Conservation (phyloP, 2,329 filamentous ascomycete species). For the Coniochaeta sp. region DNA sequence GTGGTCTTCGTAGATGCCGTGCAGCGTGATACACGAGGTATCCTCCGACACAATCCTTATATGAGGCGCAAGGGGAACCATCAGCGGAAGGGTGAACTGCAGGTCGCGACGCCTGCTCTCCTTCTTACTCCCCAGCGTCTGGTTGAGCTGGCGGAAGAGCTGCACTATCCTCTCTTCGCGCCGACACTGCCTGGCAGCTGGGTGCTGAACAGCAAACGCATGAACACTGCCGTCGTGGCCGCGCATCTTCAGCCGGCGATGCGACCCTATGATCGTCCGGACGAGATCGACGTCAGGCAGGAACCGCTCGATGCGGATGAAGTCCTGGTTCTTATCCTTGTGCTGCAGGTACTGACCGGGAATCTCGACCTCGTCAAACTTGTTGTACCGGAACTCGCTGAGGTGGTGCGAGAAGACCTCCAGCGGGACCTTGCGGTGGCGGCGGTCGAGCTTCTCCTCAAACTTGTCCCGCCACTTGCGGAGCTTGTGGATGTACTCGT, state of each 20-base stretch:
- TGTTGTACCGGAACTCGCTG: slow-evolving; percentile 94
- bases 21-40: slow-evolving; percentile 85
- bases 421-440: slow-evolving; percentile 64
- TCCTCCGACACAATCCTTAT: slow-evolving; percentile 96
- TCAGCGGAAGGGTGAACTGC: slow-evolving; percentile 91
- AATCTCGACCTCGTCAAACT: slow-evolving; percentile 97
- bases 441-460: slow-evolving; percentile 90
- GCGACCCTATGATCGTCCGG: slow-evolving; percentile 82
- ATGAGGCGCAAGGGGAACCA: slow-evolving; percentile 91
- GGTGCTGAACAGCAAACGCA: slow-evolving; percentile 93
- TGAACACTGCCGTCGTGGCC: slow-evolving; percentile 98
- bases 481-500: slow-evolving; percentile 95
- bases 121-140: slow-evolving; percentile 84
- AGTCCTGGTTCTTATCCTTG: slow-evolving; percentile 98
- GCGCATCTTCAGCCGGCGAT: slow-evolving; percentile 88
- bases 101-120: slow-evolving; percentile 89
- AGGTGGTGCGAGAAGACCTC: slow-evolving; percentile 86
- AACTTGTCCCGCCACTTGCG: slow-evolving; percentile 96
- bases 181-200: slow-evolving; percentile 83
- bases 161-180: slow-evolving; percentile 93
- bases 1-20: slow-evolving; percentile 94
- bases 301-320: slow-evolving; percentile 95
- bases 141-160: slow-evolving; percentile 96
- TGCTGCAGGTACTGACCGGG: slow-evolving; percentile 95
- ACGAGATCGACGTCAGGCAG: slow-evolving; percentile 91